These are phyloP conservation scores for Podaxis carcinomalis DNA, from an alignment of 768 basidiomycete genomes.

Conservation along the genomic window DNA sequence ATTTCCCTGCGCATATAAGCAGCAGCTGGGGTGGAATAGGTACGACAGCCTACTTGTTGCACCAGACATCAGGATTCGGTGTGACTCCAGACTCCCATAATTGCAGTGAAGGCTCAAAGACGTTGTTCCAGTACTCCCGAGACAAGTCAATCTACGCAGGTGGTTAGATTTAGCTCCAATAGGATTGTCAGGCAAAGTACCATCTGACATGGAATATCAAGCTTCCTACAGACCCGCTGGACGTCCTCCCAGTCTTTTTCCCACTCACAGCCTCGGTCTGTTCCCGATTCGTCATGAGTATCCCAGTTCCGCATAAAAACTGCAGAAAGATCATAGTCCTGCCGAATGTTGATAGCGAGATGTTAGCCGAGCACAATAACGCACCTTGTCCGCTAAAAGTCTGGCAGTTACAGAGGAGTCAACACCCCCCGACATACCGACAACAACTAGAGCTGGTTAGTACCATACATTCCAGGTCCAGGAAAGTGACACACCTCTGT, in stretches of 20 bases:
- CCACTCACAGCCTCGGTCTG: constrained; percentile 90
- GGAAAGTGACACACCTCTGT: constrained; percentile 21
- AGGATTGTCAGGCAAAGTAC: constrained; percentile 33
- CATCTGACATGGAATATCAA: constrained; percentile 72
- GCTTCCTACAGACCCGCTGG: constrained; percentile 65
- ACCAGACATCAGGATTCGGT: constrained; percentile 92
- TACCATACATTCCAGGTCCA: neutral
- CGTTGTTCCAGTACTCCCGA: constrained; percentile 84
- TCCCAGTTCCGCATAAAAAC: constrained; percentile 98
- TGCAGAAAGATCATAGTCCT: constrained; percentile 83
- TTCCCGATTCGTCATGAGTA: constrained; percentile 73
- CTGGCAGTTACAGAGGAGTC: constrained; percentile 90
- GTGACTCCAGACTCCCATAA: constrained; percentile 78
- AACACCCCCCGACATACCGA: constrained; percentile 95
- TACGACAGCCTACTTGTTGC: constrained; percentile 60
- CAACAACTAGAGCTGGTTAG: constrained; percentile 53
- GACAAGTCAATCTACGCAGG: constrained; percentile 73
- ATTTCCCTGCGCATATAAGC: constrained; percentile 57
- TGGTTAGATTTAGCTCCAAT: neutral
- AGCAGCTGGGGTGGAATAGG: neutral
- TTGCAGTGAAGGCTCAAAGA: constrained; percentile 82
- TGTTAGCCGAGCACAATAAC: constrained; percentile 7
- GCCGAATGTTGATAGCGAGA: neutral
- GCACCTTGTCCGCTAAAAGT: constrained; percentile 64
- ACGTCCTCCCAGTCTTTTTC: constrained; percentile 95